Conservation (phyloP, 495 filamentous ascomycete species). For the Hypoxylon fragiforme region DNA sequence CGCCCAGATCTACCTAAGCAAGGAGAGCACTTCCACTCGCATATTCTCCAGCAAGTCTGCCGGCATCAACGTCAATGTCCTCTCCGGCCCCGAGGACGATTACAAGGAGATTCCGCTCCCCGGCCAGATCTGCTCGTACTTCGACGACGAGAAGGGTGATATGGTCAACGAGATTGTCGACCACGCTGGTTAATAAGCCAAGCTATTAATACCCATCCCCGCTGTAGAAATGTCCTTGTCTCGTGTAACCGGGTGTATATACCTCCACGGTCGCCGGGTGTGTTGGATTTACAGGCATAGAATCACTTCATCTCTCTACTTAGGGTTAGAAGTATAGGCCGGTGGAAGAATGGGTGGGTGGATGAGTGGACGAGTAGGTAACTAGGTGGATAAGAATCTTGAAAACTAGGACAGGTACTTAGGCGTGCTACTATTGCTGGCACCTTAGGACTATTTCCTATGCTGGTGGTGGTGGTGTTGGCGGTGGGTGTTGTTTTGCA, state of each 20-base stretch:
- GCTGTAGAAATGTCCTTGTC: background rate
- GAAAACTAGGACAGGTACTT: no score
- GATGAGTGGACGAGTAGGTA: no score
- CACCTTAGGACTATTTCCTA: no score
- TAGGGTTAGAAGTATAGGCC: no score
- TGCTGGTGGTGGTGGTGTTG: background rate
- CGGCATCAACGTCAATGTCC: constrained; percentile 81
- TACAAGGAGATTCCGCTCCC: constrained; percentile 84
- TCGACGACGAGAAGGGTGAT: constrained; percentile 66
- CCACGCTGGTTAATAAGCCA: constrained; percentile 69
- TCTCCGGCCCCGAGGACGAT: constrained; percentile 69
- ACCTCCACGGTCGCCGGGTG: no score
- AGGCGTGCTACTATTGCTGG: no score
- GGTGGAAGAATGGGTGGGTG: no score
- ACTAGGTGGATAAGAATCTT: no score
- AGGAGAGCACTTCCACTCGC: constrained; percentile 74
- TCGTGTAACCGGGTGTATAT: background rate
- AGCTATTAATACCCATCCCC: no score
- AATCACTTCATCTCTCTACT: no score
- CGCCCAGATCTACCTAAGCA: constrained; percentile 80
- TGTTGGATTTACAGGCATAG: no score
- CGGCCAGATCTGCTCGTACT: constrained; percentile 83
- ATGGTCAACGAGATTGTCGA: constrained; percentile 87
- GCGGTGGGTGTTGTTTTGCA: no score
- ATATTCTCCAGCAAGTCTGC: constrained; percentile 86